Evolutionary conservation across 108 stramenopile species (phyloP).

Genomic region (Aurantiochytrium sp.): DNA sequence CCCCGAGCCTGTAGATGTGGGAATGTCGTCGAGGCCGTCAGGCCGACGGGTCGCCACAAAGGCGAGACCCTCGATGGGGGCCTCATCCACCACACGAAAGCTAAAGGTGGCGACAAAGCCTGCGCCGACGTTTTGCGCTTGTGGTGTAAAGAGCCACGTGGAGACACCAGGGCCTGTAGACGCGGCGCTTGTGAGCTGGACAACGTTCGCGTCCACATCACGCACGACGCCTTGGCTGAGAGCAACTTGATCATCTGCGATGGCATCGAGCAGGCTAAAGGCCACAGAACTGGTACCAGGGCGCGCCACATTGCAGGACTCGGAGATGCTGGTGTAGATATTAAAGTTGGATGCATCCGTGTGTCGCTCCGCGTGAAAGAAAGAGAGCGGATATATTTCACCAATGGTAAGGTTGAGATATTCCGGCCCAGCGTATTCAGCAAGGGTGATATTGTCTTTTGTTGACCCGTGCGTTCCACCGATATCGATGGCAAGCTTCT

Average conservation of each 20-base stretch:
- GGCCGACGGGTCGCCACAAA: background rate
- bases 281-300: background rate
- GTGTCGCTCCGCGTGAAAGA: constrained; percentile 11
- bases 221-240: too few species aligned
- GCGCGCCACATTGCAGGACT: background rate
- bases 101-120: background rate
- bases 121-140: background rate
- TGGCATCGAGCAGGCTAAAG: too few species aligned
- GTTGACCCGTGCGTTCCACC: background rate
- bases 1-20: background rate
- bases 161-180: background rate
- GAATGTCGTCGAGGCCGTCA: background rate
- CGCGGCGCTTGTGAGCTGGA: background rate
- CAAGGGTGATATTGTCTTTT: background rate
- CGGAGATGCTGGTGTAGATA: background rate
- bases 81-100: background rate
- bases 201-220: background rate
- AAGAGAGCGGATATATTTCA: background rate
- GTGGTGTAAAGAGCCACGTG: background rate
- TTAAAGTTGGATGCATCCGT: background rate
- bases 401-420: background rate
- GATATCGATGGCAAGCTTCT: background rate
- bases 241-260: too few species aligned
- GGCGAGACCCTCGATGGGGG: background rate
- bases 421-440: background rate